Evolutionary conservation across 306 rosid species (phyloP), one percentile per base, ranked within the genome.

Genomic region (Sechiopsis laciniata): DNA sequence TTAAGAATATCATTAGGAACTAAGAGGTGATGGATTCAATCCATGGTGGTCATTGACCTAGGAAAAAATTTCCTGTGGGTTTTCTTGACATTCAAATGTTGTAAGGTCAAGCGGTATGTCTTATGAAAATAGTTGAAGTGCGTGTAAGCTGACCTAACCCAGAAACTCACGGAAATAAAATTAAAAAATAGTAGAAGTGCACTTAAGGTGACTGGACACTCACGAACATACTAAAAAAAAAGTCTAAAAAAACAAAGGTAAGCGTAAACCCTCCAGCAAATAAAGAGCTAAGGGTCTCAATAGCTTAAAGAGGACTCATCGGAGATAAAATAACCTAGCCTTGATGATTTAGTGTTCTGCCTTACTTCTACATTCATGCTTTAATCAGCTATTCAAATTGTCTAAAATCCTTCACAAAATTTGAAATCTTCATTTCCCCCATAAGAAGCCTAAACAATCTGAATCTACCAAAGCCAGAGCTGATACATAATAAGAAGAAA

Each of bases 211-310:
- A n/a, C n/a, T n/a, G n/a, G n/a, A n/a, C n/a, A n/a, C n/a, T n/a
- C n/a, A n/a, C n/a, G n/a, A n/a, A n/a, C n/a, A n/a, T n/a, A n/a
- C n/a, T n/a, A n/a, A n/a, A n/a, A n/a, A n/a, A n/a, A n/a, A n/a
- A n/a, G n/a, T n/a, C n/a, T n/a, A n/a, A n/a, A n/a, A n/a, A n/a
- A n/a, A n/a, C n/a, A n/a, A n/a, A n/a, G n/a, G n/a, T 26, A 62
- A 16, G 14, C 69, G 69, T 9, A 62, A n/a, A 3, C 70, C 24
- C 70, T 63, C 42, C 26, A 35, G 70, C 51, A n/a, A 63, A n/a
- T 8, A 4, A 35, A 63, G 3, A 2, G 14, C 24, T n/a, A 16
- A 48, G 70, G 70, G 70, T 63, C 70, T 63, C 51, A 15, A 62
- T n/a, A 32, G 51, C 15, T 35, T 63, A 35, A 63, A 16, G 17